These are phyloP conservation scores for Penicillium sp. DNA, from an alignment of 2,329 filamentous ascomycete species.

Conservation along the genomic window DNA sequence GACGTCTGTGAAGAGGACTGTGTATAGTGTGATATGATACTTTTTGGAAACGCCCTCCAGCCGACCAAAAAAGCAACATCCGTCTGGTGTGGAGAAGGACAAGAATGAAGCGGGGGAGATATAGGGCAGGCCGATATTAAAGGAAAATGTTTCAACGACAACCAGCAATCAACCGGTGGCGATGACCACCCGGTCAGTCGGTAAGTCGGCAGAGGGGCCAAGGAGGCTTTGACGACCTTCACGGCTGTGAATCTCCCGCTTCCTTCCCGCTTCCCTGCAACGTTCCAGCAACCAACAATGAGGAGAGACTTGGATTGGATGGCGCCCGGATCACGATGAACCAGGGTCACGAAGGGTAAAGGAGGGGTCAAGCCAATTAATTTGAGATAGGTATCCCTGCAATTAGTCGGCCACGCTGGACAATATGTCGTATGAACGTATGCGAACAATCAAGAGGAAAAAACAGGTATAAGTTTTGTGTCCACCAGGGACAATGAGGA, in stretches of 20 bases:
- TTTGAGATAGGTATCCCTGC: background rate
- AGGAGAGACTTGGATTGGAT: slow-evolving; percentile 16
- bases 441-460: slow-evolving; percentile 1
- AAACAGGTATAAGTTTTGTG: background rate
- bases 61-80: slow-evolving; percentile 10
- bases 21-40: background rate
- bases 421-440: background rate
- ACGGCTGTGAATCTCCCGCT: slow-evolving; percentile 3
- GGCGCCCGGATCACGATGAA: slow-evolving; percentile 4
- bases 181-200: background rate
- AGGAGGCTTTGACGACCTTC: slow-evolving; percentile 3
- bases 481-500: background rate
- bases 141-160: slow-evolving; percentile 2
- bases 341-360: slow-evolving; percentile 12
- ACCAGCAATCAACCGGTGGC: background rate
- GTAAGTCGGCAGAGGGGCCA: slow-evolving; percentile 1
- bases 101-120: background rate
- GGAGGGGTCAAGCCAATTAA: slow-evolving; percentile 15
- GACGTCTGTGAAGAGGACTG: background rate
- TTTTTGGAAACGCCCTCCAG: background rate
- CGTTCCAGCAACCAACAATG: slow-evolving; percentile 6
- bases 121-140: slow-evolving; percentile 3
- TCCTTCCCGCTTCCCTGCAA: slow-evolving; percentile 9
- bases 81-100: background rate
- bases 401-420: background rate